A percentile compares a stretch with the other conserved stretches of the same genome.
phyloP scores from a whole-genome alignment of 2,329 filamentous ascomycete genomes.

The Metarhizium sp. region DNA sequence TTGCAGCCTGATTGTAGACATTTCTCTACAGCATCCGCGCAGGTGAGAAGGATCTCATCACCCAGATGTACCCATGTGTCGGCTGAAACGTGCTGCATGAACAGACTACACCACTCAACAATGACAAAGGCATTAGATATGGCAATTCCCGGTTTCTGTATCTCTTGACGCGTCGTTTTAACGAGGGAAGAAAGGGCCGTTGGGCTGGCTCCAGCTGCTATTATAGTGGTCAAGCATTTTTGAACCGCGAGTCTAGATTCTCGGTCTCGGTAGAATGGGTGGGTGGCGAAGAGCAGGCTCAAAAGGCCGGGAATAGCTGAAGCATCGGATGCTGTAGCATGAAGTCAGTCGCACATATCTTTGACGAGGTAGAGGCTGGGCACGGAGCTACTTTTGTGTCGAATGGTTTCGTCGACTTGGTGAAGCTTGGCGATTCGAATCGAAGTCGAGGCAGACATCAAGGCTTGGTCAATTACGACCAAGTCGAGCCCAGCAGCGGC shows the following conservation, averaged over 20 bases:
- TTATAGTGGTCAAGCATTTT: conserved; percentile 62
- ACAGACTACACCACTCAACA: conserved; percentile 77
- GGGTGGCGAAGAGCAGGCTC: conserved; percentile 73
- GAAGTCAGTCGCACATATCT: neutral
- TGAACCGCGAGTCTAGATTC: conserved; percentile 76
- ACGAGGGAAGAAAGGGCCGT: conserved; percentile 57
- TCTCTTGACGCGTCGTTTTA: conserved; percentile 59
- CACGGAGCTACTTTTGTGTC: conserved; percentile 4
- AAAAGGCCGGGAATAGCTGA: conserved; percentile 47
- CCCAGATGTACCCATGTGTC: conserved; percentile 56
- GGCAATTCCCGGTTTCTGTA: conserved; percentile 68
- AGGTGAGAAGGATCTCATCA: conserved; percentile 54
- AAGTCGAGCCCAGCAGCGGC: conserved; percentile 36
- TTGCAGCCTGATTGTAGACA: conserved; percentile 61
- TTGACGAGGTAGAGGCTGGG: neutral
- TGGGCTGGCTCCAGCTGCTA: conserved; percentile 44
- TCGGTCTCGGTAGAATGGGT: conserved; percentile 79
- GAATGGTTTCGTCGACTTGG: conserved; percentile 46
- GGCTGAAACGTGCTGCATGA: conserved; percentile 62
- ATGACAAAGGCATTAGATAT: conserved; percentile 77
- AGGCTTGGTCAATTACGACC: conserved; percentile 35
- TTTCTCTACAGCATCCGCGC: conserved; percentile 68
- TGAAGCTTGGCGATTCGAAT: conserved; percentile 45
- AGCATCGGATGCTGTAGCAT: conserved; percentile 31
- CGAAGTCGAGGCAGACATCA: conserved; percentile 54